Conservation (phyloP, 179 eudicot species). For the Actinidia chinensis region DNA sequence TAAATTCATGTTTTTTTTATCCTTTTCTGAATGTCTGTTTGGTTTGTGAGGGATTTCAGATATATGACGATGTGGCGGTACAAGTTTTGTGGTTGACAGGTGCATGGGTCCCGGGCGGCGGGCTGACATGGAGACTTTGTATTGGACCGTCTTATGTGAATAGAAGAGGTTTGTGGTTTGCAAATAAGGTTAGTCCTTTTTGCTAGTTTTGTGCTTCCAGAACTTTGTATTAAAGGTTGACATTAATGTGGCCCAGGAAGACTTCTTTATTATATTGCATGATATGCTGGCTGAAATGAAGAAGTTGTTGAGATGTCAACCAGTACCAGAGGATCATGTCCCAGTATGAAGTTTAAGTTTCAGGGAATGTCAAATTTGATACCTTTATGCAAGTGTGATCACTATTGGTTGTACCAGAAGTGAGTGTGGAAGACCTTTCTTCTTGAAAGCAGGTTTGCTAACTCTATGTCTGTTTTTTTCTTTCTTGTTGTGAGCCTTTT, state of each 20-base stretch:
- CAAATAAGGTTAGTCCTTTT: background rate
- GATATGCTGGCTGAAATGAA: constrained; percentile 50
- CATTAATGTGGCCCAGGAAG: constrained; percentile 35
- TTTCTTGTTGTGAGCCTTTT: background rate
- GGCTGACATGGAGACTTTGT: constrained; percentile 67
- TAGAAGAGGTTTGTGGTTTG: constrained; percentile 50
- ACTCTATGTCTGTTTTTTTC: background rate
- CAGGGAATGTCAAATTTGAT: constrained; percentile 63
- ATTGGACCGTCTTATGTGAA: constrained; percentile 64
- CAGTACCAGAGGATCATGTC: constrained; percentile 76
- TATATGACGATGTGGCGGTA: constrained; percentile 4
- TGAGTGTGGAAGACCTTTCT: constrained; percentile 27
- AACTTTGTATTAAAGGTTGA: constrained; percentile 7
- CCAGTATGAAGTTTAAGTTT: constrained; percentile 76
- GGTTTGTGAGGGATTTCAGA: background rate
- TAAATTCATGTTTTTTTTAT: too few relatives aligned
- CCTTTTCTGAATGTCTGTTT: background rate
- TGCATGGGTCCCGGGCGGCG: constrained; percentile 71
- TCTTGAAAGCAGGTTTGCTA: background rate
- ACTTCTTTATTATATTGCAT: constrained; percentile 60
- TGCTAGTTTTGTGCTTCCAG: background rate
- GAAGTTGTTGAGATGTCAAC: constrained; percentile 68
- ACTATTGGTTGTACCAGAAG: constrained; percentile 55
- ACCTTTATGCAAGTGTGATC: constrained; percentile 64
- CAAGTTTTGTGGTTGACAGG: constrained; percentile 35